Conservation (phyloP, 129 eudicot species). For the Rutidosis leptorrhynchoides region DNA sequence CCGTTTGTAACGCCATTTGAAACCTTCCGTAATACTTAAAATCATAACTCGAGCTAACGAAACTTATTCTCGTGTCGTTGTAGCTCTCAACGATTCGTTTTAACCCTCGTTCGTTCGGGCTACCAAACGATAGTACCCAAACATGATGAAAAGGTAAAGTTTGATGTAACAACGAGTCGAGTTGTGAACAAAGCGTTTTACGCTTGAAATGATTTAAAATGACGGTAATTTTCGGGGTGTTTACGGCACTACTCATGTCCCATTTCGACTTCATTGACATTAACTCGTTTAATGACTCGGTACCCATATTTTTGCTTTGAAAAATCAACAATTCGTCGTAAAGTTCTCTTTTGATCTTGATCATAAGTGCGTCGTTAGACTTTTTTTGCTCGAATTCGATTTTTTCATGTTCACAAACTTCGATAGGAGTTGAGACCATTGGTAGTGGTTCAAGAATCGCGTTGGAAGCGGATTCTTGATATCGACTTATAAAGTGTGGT, state of each 20-base stretch:
- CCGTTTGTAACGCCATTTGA: constrained; percentile 92
- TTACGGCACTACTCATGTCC: constrained; percentile 44
- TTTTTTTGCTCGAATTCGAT: constrained; percentile 90
- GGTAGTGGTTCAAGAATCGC: constrained; percentile 31
- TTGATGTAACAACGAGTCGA: constrained; percentile 78
- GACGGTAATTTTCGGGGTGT: constrained; percentile 70
- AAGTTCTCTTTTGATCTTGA: constrained; percentile 72
- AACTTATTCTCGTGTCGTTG: constrained; percentile 76
- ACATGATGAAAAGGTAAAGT: constrained; percentile 90
- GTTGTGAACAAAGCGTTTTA: constrained; percentile 84
- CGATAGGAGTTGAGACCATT: constrained; percentile 33
- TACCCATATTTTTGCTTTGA: constrained; percentile 46
- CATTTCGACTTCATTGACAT: constrained; percentile 85
- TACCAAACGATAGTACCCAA: constrained; percentile 93
- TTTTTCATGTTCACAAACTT: constrained; percentile 80
- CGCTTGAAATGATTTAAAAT: constrained; percentile 88
- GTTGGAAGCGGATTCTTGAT: constrained; percentile 44
- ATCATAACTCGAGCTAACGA: constrained; percentile 77
- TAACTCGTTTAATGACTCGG: constrained; percentile 63
- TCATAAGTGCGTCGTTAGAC: constrained; percentile 78
- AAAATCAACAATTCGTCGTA: constrained; percentile 59
- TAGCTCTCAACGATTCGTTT: constrained; percentile 74
- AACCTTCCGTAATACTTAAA: constrained; percentile 94
- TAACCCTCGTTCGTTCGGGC: constrained; percentile 65
- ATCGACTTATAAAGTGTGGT: constrained; percentile 55